Evolutionary conservation across 1,139 yeast species (phyloP).

Genomic region (Scheffersomyces cryptocercus): DNA sequence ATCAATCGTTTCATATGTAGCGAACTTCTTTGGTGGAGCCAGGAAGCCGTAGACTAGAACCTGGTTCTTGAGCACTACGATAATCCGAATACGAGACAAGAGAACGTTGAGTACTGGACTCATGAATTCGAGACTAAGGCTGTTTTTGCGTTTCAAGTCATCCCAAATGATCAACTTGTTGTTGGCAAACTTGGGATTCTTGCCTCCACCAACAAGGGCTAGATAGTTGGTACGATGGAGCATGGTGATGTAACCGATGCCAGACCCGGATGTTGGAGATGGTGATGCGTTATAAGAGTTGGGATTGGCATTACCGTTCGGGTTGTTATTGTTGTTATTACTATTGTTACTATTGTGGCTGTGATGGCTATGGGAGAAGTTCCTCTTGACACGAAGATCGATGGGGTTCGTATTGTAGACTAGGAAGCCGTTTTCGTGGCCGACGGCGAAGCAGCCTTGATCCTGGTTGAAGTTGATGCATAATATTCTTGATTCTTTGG

Average conservation of each 20-base stretch:
- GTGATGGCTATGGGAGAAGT: constrained; percentile 28
- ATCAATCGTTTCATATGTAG: constrained; percentile 69
- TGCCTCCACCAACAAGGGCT: constrained; percentile 88
- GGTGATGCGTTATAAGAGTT: constrained; percentile 8
- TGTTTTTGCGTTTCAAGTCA: constrained; percentile 75
- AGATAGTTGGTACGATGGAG: constrained; percentile 86
- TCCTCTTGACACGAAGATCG: constrained; percentile 73
- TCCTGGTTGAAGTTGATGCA: constrained; percentile 82
- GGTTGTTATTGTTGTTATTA: constrained; percentile 8
- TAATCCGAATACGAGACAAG: constrained; percentile 71
- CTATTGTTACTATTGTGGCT: constrained; percentile 5
- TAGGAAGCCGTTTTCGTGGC: constrained; percentile 77
- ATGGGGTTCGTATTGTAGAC: constrained; percentile 90
- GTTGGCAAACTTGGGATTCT: constrained; percentile 71
- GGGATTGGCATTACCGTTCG: constrained; percentile 12
- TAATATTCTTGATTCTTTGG: constrained; percentile 44
- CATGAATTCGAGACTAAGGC: constrained; percentile 73
- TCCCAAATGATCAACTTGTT: constrained; percentile 89
- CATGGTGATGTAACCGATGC: constrained; percentile 79
- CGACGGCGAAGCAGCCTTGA: constrained; percentile 84
- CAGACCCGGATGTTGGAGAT: constrained; percentile 39
- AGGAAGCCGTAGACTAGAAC: constrained; percentile 79
- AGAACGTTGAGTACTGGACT: constrained; percentile 74
- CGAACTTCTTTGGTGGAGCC: constrained; percentile 70
- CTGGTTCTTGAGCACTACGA: constrained; percentile 67